Percentiles rank a stretch among this genome's conserved stretches.
Conservation (phyloP, 345 rosid species). For the Populus davidiana region DNA sequence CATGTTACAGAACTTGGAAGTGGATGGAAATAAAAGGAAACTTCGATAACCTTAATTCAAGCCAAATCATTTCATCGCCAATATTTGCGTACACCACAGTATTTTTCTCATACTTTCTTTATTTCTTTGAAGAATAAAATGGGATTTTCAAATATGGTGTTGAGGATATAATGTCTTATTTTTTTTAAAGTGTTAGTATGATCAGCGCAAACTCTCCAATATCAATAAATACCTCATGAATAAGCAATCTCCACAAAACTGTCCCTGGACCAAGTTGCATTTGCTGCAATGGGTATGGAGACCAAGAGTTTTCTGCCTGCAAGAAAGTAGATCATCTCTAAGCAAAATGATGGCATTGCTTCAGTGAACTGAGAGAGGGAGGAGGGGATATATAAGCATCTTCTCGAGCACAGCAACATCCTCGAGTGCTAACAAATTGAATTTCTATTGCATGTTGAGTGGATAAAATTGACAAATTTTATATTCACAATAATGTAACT, state of each 20-base stretch:
- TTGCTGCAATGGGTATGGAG: constrained; percentile 30
- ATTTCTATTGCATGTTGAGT: background rate
- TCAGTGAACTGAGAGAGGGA: background rate
- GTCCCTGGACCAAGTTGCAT: constrained; percentile 35
- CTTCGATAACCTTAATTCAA: background rate
- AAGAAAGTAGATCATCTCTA: constrained; percentile 6
- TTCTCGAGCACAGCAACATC: background rate
- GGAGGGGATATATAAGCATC: background rate
- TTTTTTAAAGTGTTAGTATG: too few relatives aligned
- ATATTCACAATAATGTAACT: too few relatives aligned
- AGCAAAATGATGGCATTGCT: background rate
- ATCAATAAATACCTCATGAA: constrained; percentile 27
- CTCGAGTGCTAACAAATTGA: background rate
- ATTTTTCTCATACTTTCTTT: background rate
- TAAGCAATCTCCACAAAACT: constrained; percentile 42
- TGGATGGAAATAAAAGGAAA: background rate
- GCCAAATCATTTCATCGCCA: background rate
- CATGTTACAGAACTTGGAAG: background rate
- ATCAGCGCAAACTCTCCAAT: too few relatives aligned
- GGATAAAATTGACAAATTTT: background rate
- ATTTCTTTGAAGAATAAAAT: too few relatives aligned
- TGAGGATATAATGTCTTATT: too few relatives aligned
- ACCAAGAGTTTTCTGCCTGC: constrained; percentile 38
- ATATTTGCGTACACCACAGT: background rate
- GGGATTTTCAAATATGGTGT: too few relatives aligned